These are phyloP conservation scores for Kalanchoe fedtschenkoi DNA, from an alignment of 164 flowering plant species.

Conservation along the genomic window DNA sequence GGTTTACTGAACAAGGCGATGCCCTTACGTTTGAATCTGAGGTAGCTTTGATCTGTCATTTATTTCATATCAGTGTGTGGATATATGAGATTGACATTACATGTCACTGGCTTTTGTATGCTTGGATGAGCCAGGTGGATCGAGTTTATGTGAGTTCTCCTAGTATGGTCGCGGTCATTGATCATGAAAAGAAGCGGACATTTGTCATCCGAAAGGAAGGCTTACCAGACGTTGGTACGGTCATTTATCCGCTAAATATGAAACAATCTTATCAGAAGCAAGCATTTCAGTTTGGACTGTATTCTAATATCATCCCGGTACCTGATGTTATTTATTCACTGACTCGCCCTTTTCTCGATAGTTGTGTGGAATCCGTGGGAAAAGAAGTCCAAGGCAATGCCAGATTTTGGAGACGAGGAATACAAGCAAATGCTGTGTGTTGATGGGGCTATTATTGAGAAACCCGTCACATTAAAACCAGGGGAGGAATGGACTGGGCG, in stretches of 20 bases:
- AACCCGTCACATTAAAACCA: conserved; percentile 66
- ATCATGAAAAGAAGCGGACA: conserved; percentile 87
- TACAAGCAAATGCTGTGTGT: conserved; percentile 93
- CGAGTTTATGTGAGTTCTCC: conserved; percentile 75
- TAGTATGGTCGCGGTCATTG: conserved; percentile 71
- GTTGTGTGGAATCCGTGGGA: conserved; percentile 99
- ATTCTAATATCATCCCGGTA: too few species aligned
- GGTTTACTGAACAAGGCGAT: conserved; percentile 85
- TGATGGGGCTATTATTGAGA: conserved; percentile 77
- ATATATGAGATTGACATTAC: background rate
- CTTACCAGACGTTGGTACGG: conserved; percentile 83
- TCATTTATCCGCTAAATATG: background rate
- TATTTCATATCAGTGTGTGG: background rate
- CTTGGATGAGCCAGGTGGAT: conserved; percentile 73
- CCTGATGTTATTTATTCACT: too few species aligned
- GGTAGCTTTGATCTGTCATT: conserved; percentile 27
- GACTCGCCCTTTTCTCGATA: conserved; percentile 8
- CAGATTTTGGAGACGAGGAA: conserved; percentile 79
- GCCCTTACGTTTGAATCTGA: conserved; percentile 91
- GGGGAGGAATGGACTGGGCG: conserved; percentile 92
- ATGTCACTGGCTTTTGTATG: background rate
- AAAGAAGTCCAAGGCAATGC: conserved; percentile 72
- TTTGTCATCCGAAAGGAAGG: conserved; percentile 76
- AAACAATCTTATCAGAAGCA: background rate
- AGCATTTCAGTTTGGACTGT: too few species aligned